Base-by-base conservation (phyloP, 2,329 filamentous ascomycete genomes). In the Emmonsiellopsis sp. region DNA sequence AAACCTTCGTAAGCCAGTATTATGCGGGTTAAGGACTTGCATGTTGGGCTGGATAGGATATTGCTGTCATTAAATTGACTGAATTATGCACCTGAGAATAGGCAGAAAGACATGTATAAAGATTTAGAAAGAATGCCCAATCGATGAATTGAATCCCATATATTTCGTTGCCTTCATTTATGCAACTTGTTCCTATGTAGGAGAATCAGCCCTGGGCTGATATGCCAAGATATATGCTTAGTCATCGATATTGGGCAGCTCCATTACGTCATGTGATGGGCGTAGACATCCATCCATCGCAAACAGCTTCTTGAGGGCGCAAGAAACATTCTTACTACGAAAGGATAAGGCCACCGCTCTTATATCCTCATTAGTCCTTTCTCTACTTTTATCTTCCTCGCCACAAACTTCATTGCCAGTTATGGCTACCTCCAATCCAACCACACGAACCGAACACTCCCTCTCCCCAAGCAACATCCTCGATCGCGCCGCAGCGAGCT, bases 401-500 rank as follows among this genome's bases (percentile, higher is more conserved):
- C 33, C 21, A 14, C 5, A 17, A 8, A 13, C 14, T 13, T 45
- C 42, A 0, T 13, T 36, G 37, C 9, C 6, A 42, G 31, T 42
- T 9, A 45, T 45, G 49, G 39, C 34, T 43, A 37, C n/a, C 32
- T 42, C 49, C 5, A 51, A 9, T 5, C 21, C 40, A 5, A 31
- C 32, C n/a, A 37, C n/a, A 21, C 17, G 51, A 11, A 33, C 42
- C 2, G 51, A 33, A 9, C 37, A 43, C 14, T 40, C 55, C 2
- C 58, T 70, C 5, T 54, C 44, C 11, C 46, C 61, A n/a, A 60
- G 63, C 37, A 59, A 63, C 49, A 59, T 72, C 40, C 53, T 71
- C 37, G 60, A 61, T 6, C 56, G 70, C 33, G 68, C 65, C 5
- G 61, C 62, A 21, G 58, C 56, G 55, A 65, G 68, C 56, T 58